Base-by-base conservation (phyloP, 2,329 filamentous ascomycete species). In the Trichophyton rubrum region DNA sequence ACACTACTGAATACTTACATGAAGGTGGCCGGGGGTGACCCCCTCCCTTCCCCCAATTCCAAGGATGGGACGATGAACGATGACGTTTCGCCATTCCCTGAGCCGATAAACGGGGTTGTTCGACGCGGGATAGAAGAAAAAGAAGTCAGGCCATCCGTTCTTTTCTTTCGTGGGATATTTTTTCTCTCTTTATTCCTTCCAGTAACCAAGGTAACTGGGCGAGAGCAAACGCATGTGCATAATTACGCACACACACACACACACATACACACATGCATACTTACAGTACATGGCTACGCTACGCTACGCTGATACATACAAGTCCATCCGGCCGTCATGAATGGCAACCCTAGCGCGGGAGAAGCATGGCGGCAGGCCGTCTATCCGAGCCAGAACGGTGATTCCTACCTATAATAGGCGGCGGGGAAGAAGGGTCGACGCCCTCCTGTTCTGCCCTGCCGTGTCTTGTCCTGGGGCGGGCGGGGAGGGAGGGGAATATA, bases 81-180 rank as follows among this genome's bases (percentile, higher is more conserved):
- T 53, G 49, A 53, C 49, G 49, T 53, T 33, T 53, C 49, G 49
- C 49, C 49, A 53, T 53, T 53, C 49, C 49, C n/a, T 38, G 33
- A 24, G 24, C 22, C 11, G 22, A 27, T 53, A 47, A 38, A 47
- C 20, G 22, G 22, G 49, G 49, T 20, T 24, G 49, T 30, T 53
- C 49, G 22, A 53, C 27, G 49, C 22, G 22, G 43, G 22, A n/a
- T 8, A 22, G 17, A 27, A 11, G 22, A 38, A 38, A 38, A 38
- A 38, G 11, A 13, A 13, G 33, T 38, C 33, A 38, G 33, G 33
- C 33, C 33, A 38, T 38, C 33, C 8, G 27, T 51, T 53, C 11
- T 53, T 22, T 53, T 53, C 24, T 30, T 33, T 53, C 49, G 49
- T 22, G 24, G 3, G 49, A 30, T 53, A 53, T 30, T 20, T 53